Conservation (phyloP, 257 asterid genomes). For the Solanum lignicaule region DNA sequence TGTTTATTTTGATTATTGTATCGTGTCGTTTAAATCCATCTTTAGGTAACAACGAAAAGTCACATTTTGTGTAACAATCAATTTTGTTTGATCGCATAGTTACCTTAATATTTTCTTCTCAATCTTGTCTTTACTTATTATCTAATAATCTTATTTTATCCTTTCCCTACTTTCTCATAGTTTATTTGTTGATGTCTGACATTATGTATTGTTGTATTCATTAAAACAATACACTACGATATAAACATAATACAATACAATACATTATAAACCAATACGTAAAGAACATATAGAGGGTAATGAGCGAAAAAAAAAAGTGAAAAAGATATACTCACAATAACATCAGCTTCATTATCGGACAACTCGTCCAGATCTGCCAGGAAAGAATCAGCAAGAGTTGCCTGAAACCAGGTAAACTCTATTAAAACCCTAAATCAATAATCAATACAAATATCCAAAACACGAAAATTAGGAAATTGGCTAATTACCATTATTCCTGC, state of each 20-base stretch:
- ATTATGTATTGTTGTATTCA: too few relatives aligned
- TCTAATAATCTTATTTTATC: too few relatives aligned
- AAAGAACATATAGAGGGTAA: neutral
- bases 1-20: neutral
- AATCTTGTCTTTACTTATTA: neutral
- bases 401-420: slow-evolving; percentile 37
- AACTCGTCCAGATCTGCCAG: slow-evolving; percentile 94
- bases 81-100: rapidly evolving
- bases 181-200: too few relatives aligned
- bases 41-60: neutral
- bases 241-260: too few relatives aligned
- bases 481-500: neutral
- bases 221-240: too few relatives aligned
- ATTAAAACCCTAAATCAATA: neutral
- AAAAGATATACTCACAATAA: slow-evolving; percentile 37
- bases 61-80: neutral
- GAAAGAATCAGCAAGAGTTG: slow-evolving; percentile 92
- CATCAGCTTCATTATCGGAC: slow-evolving; percentile 84
- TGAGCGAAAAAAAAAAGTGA: neutral
- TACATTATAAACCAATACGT: neutral
- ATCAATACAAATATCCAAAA: neutral
- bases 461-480: neutral
- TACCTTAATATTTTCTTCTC: neutral
- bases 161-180: neutral
- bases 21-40: neutral